These are phyloP conservation scores for Anisodus tanguticus DNA, from an alignment of 257 asterid species.

Conservation along the genomic window DNA sequence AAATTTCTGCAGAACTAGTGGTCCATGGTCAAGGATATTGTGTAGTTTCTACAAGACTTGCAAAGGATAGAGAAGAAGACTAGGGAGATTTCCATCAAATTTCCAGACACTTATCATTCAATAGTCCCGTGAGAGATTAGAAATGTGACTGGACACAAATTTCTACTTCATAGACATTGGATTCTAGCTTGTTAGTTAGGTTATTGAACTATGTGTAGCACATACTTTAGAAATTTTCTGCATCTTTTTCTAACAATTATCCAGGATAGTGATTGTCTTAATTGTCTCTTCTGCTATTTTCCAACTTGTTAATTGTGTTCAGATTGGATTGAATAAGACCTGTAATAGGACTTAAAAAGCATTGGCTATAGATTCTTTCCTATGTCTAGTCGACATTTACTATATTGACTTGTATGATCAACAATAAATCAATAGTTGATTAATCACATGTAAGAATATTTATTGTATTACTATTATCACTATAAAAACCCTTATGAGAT, in stretches of 20 bases:
- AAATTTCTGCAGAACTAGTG: not conserved
- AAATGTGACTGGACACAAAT: not conserved
- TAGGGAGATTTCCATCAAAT: not conserved
- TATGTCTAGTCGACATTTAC: no score
- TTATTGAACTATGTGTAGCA: no score
- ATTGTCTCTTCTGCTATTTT: not conserved
- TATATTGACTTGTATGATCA: not conserved
- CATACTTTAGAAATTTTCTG: no score
- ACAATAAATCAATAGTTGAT: not conserved
- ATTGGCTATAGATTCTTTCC: no score
- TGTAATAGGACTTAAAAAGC: not conserved
- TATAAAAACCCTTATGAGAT: not conserved
- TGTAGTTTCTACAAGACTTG: not conserved
- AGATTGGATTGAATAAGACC: not conserved
- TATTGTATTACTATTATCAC: not conserved
- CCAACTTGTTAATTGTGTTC: not conserved
- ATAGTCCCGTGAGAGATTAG: not conserved
- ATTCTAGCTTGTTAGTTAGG: not conserved
- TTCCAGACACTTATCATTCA: not conserved
- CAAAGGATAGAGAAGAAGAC: not conserved
- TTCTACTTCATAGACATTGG: not conserved
- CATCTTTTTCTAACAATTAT: not conserved
- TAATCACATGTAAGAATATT: not conserved
- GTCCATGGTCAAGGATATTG: not conserved
- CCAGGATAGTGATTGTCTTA: not conserved